These are phyloP conservation scores for Colletotrichum abscissum DNA, from an alignment of 2,329 filamentous ascomycete genomes.

Conservation along the genomic window DNA sequence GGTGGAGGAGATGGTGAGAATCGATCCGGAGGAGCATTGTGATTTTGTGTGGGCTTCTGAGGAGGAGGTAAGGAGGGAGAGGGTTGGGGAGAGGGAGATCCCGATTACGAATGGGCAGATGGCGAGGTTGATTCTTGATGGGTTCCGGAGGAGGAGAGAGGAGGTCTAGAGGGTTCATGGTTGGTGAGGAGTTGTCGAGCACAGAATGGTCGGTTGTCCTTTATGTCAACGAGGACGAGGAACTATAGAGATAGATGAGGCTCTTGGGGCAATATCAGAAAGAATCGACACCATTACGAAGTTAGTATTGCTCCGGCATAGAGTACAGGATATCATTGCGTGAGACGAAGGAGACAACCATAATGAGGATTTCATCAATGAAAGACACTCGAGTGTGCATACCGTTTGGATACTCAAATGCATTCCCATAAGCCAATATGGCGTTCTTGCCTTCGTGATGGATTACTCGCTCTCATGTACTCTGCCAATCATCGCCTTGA, in stretches of 20 bases:
- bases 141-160: constrained; percentile 42
- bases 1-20: constrained; percentile 40
- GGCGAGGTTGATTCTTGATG: constrained; percentile 43
- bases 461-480: neutral
- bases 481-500: neutral
- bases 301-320: neutral
- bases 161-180: neutral
- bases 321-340: neutral
- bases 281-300: neutral
- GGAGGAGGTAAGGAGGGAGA: constrained; percentile 47
- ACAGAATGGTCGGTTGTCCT: neutral
- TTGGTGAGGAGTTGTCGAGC: neutral
- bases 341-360: neutral
- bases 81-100: constrained; percentile 42
- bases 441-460: neutral
- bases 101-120: constrained; percentile 42
- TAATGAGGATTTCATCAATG: neutral
- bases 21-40: constrained; percentile 55
- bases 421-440: neutral
- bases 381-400: neutral
- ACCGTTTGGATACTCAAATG: too few species aligned
- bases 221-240: neutral
- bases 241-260: neutral
- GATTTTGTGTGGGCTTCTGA: constrained; percentile 52
- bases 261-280: neutral